Percentiles rank a stretch among this genome's conserved stretches.
These are phyloP conservation scores for Vigna mungo DNA, from an alignment of 306 rosid genomes.

Conservation along the genomic window DNA sequence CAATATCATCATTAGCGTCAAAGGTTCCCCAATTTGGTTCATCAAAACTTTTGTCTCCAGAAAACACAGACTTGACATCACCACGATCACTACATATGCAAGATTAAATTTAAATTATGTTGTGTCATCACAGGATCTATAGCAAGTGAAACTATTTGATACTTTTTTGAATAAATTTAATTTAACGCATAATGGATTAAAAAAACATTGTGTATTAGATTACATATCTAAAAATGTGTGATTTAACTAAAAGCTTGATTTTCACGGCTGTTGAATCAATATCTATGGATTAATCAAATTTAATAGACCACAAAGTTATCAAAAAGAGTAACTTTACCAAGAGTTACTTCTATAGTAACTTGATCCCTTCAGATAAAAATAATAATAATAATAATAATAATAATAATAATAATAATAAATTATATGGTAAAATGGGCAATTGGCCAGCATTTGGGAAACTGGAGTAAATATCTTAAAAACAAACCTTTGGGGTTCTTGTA, in stretches of 20 bases:
- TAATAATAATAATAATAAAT: neutral
- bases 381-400: neutral
- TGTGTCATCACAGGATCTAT: constrained; percentile 28
- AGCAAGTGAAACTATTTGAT: neutral
- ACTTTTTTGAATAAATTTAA: no score
- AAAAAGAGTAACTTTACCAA: neutral
- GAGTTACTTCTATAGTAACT: neutral
- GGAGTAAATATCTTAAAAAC: constrained; percentile 25
- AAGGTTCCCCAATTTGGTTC: constrained; percentile 91
- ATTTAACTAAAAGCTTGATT: neutral
- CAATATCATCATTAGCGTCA: constrained; percentile 82
- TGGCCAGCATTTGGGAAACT: constrained; percentile 33
- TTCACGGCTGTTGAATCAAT: neutral
- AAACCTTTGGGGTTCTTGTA: constrained; percentile 72
- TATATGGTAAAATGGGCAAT: constrained; percentile 24
- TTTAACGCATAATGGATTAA: no score
- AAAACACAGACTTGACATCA: constrained; percentile 70
- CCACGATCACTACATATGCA: constrained; percentile 69
- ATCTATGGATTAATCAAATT: constrained; percentile 1
- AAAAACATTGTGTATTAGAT: neutral
- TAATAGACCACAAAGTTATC: neutral
- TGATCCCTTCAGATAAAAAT: neutral
- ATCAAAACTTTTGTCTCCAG: constrained; percentile 74
- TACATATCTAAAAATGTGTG: neutral
- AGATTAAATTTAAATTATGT: constrained; percentile 38